These are phyloP conservation scores for Tetragonia tetragonoides DNA, from an alignment of 148 eudicot species.

Conservation along the genomic window DNA sequence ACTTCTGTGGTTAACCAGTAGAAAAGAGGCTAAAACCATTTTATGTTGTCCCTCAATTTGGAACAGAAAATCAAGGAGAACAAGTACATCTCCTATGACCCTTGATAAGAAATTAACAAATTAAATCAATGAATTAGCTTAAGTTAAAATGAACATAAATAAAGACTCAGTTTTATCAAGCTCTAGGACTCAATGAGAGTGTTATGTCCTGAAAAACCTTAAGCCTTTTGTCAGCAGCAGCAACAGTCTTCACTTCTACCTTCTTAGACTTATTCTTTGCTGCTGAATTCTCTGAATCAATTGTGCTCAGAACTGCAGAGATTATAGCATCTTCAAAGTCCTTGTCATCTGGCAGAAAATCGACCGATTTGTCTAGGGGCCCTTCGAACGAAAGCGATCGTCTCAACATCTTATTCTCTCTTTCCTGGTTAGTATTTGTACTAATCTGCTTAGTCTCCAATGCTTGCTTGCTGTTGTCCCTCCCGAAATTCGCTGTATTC, in stretches of 20 bases:
- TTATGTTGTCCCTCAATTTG: slow-evolving; percentile 16
- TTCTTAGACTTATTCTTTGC: slow-evolving; percentile 14
- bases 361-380: slow-evolving; percentile 30
- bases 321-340: slow-evolving; percentile 88
- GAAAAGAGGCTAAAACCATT: neutral
- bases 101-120: slow-evolving; percentile 15
- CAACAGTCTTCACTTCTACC: slow-evolving; percentile 17
- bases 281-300: slow-evolving; percentile 24
- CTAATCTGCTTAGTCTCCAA: slow-evolving; percentile 24
- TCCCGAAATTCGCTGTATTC: slow-evolving; percentile 30
- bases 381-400: slow-evolving; percentile 46
- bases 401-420: slow-evolving; percentile 67
- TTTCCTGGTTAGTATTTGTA: slow-evolving; percentile 27
- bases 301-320: slow-evolving; percentile 67
- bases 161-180: slow-evolving; percentile 23
- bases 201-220: slow-evolving; percentile 85
- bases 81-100: slow-evolving; percentile 71
- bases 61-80: slow-evolving; percentile 51
- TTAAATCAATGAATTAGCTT: slow-evolving; percentile 13
- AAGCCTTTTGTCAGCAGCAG: slow-evolving; percentile 52
- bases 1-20: neutral
- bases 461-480: neutral
- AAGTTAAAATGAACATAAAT: neutral
- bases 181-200: slow-evolving; percentile 67
- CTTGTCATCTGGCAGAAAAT: slow-evolving; percentile 75